Evolutionary conservation across 495 filamentous ascomycete species (phyloP).

Genomic region (Talaromyces proteolyticus): DNA sequence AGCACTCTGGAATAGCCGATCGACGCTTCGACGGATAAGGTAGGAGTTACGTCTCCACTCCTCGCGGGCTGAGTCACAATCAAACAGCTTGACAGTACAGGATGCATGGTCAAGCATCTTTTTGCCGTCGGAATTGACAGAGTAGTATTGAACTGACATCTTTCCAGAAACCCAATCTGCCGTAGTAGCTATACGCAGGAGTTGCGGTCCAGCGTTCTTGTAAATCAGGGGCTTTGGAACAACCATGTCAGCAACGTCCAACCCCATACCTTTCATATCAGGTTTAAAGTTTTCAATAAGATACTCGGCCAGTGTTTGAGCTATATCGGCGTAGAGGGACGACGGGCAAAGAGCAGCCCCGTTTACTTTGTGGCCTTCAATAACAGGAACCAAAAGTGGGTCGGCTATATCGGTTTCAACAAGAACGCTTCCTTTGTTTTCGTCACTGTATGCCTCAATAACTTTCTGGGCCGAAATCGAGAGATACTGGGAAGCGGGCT

Average conservation of each 20-base stretch:
- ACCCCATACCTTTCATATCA: slow-evolving; percentile 43
- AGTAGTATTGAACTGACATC: slow-evolving; percentile 31
- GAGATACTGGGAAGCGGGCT: slow-evolving; percentile 29
- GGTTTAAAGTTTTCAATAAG: slow-evolving; percentile 53
- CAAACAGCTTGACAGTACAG: slow-evolving; percentile 39
- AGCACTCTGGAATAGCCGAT: slow-evolving; percentile 29
- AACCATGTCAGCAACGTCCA: slow-evolving; percentile 58
- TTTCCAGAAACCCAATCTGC: slow-evolving; percentile 25
- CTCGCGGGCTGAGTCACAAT: slow-evolving; percentile 14
- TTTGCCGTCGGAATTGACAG: slow-evolving; percentile 37
- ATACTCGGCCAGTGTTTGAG: slow-evolving; percentile 66
- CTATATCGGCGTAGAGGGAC: slow-evolving; percentile 72
- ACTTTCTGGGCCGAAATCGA: slow-evolving; percentile 43
- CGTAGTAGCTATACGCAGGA: slow-evolving; percentile 33
- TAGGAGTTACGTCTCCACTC: slow-evolving; percentile 45
- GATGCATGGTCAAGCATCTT: slow-evolving; percentile 44
- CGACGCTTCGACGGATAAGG: slow-evolving; percentile 41
- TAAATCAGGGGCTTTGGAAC: slow-evolving; percentile 69
- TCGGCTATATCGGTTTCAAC: slow-evolving; percentile 63
- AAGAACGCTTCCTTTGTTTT: slow-evolving; percentile 47
- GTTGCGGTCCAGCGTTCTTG: slow-evolving; percentile 42
- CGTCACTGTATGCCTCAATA: slow-evolving; percentile 49
- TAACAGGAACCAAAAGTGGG: slow-evolving; percentile 51
- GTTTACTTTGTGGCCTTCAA: slow-evolving; percentile 71
- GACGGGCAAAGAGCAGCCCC: slow-evolving; percentile 50